These are phyloP conservation scores for Lagerstroemia speciosa DNA, from an alignment of 345 rosid species.

Conservation along the genomic window DNA sequence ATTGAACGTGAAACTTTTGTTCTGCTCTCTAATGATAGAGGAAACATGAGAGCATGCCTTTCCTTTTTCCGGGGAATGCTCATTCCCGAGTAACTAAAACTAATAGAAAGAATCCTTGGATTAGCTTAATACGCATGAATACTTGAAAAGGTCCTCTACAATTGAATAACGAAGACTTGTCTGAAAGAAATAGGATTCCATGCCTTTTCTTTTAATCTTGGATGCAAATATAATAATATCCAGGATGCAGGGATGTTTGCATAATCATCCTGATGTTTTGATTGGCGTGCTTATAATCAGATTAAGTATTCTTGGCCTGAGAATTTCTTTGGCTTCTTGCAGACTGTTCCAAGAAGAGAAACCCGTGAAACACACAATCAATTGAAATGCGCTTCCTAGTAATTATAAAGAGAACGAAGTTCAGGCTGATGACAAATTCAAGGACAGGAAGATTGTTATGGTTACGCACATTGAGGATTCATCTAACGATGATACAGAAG, in stretches of 20 bases:
- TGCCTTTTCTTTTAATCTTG: no score
- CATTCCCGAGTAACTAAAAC: no score
- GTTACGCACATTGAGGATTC: conserved; percentile 27
- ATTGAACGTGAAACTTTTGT: neutral
- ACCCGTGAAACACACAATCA: conserved; percentile 76
- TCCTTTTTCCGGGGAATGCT: neutral
- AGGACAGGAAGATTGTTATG: conserved; percentile 32
- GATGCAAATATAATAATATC: no score
- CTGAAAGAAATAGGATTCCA: no score
- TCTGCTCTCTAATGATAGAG: neutral
- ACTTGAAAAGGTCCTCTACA: neutral
- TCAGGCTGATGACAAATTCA: conserved; percentile 20
- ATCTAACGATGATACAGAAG: conserved; percentile 18
- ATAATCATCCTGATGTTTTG: no score
- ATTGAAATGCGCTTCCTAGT: conserved; percentile 53
- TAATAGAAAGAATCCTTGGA: no score
- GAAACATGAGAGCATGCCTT: neutral
- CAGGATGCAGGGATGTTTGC: no score
- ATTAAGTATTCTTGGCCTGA: no score
- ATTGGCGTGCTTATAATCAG: no score
- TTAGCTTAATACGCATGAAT: no score
- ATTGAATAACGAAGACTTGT: no score
- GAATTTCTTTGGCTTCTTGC: conserved; percentile 13
- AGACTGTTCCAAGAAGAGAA: conserved; percentile 90
- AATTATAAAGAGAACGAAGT: conserved; percentile 30